These are phyloP conservation scores for Linnemannia elongata DNA, from an alignment of 192 early-diverging fungal species.

Conservation along the genomic window DNA sequence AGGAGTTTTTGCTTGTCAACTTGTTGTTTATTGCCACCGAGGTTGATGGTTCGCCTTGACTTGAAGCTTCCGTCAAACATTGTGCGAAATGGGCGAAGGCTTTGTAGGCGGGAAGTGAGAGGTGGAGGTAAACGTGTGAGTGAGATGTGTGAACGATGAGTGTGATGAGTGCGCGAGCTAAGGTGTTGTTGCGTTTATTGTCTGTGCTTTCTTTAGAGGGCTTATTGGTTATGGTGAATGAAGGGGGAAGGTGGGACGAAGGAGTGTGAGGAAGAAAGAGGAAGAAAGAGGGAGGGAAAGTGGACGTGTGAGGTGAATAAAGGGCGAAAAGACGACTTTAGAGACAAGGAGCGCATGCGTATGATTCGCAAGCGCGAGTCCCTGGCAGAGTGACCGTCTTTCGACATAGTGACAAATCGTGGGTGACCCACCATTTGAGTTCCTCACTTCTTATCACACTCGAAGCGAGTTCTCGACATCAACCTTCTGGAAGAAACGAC, in stretches of 20 bases:
- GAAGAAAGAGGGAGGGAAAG: neutral
- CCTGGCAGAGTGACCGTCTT: neutral
- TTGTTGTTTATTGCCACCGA: conserved; percentile 80
- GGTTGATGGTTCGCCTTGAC: conserved; percentile 80
- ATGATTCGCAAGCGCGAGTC: neutral
- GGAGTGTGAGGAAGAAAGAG: neutral
- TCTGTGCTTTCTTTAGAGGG: neutral
- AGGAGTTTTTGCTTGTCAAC: conserved; percentile 79
- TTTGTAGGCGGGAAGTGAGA: neutral
- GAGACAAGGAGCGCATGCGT: neutral
- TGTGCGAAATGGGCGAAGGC: neutral
- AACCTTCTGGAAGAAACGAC: no score
- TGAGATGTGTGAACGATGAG: neutral
- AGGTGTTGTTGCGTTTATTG: neutral
- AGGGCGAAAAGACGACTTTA: neutral
- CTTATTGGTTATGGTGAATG: neutral
- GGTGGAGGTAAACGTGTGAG: neutral
- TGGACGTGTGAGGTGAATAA: neutral
- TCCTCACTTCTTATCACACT: no score
- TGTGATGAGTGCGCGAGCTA: neutral
- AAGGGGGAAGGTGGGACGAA: no score
- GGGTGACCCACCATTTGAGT: neutral
- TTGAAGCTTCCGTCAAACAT: conserved; percentile 89
- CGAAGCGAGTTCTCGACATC: no score
- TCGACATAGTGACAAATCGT: neutral